Percentiles rank a stretch among this genome's conserved stretches.
These are phyloP conservation scores for Rasamsonia emersonii DNA, from an alignment of 2,329 filamentous ascomycete species.

Conservation along the genomic window DNA sequence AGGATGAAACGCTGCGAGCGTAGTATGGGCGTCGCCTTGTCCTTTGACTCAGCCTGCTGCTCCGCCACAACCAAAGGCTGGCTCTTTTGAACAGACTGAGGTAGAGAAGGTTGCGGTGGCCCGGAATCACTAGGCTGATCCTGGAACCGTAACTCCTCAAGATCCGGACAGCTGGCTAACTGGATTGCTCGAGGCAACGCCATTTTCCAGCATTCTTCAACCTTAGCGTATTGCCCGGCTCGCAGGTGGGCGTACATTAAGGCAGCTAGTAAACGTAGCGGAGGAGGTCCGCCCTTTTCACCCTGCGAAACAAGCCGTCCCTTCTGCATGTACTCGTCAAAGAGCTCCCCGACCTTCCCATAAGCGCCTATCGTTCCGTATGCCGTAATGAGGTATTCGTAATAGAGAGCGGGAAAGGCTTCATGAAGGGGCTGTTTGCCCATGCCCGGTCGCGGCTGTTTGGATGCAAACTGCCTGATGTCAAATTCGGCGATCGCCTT, in stretches of 20 bases:
- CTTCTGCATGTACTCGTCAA: conserved; percentile 41
- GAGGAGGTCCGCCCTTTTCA: conserved; percentile 28
- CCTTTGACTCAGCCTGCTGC: not conserved
- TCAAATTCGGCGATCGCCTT: conserved; percentile 30
- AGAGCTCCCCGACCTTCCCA: conserved; percentile 45
- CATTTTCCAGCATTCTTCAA: conserved; percentile 59
- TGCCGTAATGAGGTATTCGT: conserved; percentile 48
- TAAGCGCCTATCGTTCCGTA: conserved; percentile 42
- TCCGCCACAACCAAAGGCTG: conserved; percentile 5
- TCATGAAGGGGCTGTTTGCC: conserved; percentile 27
- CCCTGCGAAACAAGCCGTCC: conserved; percentile 8
- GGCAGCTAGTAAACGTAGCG: conserved; percentile 50
- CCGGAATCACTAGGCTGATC: conserved; percentile 5
- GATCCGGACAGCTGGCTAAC: conserved; percentile 29
- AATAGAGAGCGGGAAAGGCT: conserved; percentile 43
- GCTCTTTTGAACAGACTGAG: conserved; percentile 3
- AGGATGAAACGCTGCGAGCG: conserved; percentile 42
- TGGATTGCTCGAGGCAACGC: conserved; percentile 47
- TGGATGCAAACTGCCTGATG: conserved; percentile 34
- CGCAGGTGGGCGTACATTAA: conserved; percentile 60
- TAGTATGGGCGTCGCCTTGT: conserved; percentile 16
- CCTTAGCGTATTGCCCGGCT: conserved; percentile 49
- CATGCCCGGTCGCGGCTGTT: conserved; percentile 30
- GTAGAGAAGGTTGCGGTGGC: conserved; percentile 9
- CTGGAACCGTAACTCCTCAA: conserved; percentile 14